Conservation (phyloP, 169 alveolate species). For the Plasmodium knowlesi region DNA sequence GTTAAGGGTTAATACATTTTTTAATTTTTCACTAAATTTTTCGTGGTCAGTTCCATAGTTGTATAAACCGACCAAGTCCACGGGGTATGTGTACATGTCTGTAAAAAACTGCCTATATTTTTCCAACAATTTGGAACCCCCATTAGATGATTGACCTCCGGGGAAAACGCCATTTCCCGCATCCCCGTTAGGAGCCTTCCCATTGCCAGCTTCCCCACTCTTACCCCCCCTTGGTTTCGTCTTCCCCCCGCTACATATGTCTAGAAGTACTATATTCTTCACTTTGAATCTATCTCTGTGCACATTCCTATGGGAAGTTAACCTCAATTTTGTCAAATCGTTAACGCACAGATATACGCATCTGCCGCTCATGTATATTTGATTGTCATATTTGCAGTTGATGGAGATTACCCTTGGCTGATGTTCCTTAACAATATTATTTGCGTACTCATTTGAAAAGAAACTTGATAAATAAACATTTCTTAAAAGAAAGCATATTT, state of each 20-base stretch:
- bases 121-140: constrained; percentile 1
- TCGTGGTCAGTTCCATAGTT: neutral
- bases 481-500: constrained; percentile 14
- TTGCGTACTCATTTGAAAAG: constrained; percentile 28
- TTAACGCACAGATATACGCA: constrained; percentile 21
- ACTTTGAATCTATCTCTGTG: constrained; percentile 15
- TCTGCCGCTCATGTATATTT: constrained; percentile 38
- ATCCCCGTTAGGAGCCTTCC: neutral
- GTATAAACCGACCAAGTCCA: constrained; percentile 25
- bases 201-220: neutral
- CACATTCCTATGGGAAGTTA: constrained; percentile 42
- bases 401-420: constrained; percentile 27
- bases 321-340: constrained; percentile 44
- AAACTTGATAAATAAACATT: constrained; percentile 48
- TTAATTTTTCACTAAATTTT: constrained; percentile 6
- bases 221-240: neutral
- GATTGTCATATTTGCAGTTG: constrained; percentile 43
- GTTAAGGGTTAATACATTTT: neutral
- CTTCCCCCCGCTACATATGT: neutral
- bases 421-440: constrained; percentile 17
- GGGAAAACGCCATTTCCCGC: neutral
- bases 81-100: constrained; percentile 38
- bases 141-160: neutral
- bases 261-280: constrained; percentile 12
- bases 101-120: constrained; percentile 34